These are phyloP conservation scores for Diaporthe sp. DNA, from an alignment of 2,329 filamentous ascomycete genomes.

Conservation along the genomic window DNA sequence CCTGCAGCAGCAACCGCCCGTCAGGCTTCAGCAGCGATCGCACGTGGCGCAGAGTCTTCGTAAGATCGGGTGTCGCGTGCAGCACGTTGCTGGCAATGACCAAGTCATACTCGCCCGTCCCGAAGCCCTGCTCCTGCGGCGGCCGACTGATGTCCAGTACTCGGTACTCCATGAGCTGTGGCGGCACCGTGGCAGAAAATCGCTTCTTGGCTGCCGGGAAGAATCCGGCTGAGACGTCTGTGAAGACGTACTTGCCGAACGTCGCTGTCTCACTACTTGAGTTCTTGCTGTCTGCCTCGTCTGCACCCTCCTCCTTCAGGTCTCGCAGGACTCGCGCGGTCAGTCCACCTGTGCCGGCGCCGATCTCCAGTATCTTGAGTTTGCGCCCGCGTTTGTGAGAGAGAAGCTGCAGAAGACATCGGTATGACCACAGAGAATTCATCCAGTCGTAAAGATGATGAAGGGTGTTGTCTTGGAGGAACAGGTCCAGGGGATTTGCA, in stretches of 20 bases:
- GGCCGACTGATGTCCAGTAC: conserved; percentile 38
- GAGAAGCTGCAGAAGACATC: not conserved
- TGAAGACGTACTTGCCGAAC: conserved; percentile 38
- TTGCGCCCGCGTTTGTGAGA: conserved; percentile 47
- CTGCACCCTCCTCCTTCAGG: conserved; percentile 13
- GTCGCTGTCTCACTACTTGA: not conserved
- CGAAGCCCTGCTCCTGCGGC: conserved; percentile 40
- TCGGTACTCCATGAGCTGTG: conserved; percentile 34
- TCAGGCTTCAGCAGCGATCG: not conserved
- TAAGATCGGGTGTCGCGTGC: conserved; percentile 4
- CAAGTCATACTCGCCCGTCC: conserved; percentile 46
- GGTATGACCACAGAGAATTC: not conserved
- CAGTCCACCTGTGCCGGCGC: conserved; percentile 50
- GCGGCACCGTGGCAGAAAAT: conserved; percentile 17
- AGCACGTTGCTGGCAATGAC: conserved; percentile 26
- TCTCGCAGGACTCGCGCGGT: conserved; percentile 44
- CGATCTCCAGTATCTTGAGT: conserved; percentile 53
- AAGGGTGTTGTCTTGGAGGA: not conserved
- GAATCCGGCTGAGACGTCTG: conserved; percentile 42
- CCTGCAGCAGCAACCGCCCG: conserved; percentile 31
- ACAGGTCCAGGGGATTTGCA: not conserved
- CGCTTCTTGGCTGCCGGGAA: conserved; percentile 39
- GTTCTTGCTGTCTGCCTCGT: not conserved
- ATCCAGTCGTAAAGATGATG: not conserved
- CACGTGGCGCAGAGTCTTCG: conserved; percentile 6